A percentile compares a stretch with the other conserved stretches of the same genome.
Evolutionary conservation across 2,329 filamentous ascomycete species (phyloP).

Genomic region (Apiospora phragmitis): DNA sequence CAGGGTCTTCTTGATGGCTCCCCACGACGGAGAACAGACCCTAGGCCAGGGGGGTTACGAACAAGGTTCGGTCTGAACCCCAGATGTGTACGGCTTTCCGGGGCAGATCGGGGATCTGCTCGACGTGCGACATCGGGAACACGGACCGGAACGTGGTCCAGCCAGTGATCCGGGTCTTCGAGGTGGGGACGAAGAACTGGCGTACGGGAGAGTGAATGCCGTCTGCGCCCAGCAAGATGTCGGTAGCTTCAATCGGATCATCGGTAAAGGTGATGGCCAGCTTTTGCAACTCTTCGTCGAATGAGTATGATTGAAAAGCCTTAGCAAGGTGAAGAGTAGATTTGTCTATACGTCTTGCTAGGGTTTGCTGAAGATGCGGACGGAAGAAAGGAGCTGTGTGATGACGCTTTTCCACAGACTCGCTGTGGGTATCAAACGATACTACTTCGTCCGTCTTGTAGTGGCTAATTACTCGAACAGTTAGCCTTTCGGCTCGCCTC

Average conservation of each 20-base stretch:
- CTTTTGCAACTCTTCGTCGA: slow-evolving; percentile 26
- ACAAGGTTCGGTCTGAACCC: slow-evolving; percentile 43
- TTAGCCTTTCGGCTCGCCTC: background rate
- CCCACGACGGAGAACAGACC: slow-evolving; percentile 45
- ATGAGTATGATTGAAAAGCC: slow-evolving; percentile 36
- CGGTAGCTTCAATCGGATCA: slow-evolving; percentile 41
- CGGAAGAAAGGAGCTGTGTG: slow-evolving; percentile 47
- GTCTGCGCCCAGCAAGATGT: slow-evolving; percentile 53
- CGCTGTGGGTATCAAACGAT: slow-evolving; percentile 42
- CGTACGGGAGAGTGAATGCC: slow-evolving; percentile 51
- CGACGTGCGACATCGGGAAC: slow-evolving; percentile 41
- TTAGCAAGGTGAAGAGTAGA: slow-evolving; percentile 45
- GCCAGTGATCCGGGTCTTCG: slow-evolving; percentile 42
- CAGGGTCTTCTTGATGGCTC: slow-evolving; percentile 38
- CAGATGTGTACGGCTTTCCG: slow-evolving; percentile 46
- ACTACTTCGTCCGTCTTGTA: slow-evolving; percentile 45
- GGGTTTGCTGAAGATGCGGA: slow-evolving; percentile 49
- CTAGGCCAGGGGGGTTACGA: slow-evolving; percentile 42
- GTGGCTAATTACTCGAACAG: slow-evolving; percentile 30
- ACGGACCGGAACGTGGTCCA: slow-evolving; percentile 46
- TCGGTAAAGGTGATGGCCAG: slow-evolving; percentile 48
- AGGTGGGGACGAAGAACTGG: slow-evolving; percentile 42
- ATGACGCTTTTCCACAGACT: slow-evolving; percentile 37
- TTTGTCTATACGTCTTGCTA: slow-evolving; percentile 44
- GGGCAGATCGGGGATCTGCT: slow-evolving; percentile 38